Evolutionary conservation across 106 monocot genomes (phyloP).

Genomic region (Allium sativum): DNA sequence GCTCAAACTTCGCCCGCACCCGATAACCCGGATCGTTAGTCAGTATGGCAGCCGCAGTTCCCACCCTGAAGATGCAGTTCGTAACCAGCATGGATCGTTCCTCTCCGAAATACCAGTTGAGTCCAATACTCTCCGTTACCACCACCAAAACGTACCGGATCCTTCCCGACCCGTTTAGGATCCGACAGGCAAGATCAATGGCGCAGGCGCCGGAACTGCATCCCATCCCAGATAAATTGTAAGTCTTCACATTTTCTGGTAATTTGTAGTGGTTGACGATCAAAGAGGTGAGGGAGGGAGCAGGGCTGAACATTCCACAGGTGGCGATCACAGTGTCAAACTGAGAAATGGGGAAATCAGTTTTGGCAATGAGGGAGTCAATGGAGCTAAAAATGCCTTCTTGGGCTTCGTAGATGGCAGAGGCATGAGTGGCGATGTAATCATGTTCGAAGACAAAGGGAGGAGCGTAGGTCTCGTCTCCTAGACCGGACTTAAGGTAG

Average conservation of each 20-base stretch:
- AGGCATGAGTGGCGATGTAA: conserved; percentile 19
- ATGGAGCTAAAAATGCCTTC: conserved; percentile 40
- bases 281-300: conserved; percentile 36
- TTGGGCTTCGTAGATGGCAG: conserved; percentile 36
- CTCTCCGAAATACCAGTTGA: conserved; percentile 57
- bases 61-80: conserved; percentile 58
- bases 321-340: conserved; percentile 26
- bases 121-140: conserved; percentile 38
- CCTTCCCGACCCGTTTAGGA: conserved; percentile 3
- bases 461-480: conserved; percentile 60
- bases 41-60: conserved; percentile 38
- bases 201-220: conserved; percentile 35
- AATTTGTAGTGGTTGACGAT: conserved; percentile 25
- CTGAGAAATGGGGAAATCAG: neutral
- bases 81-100: conserved; percentile 58
- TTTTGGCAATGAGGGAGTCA: conserved; percentile 28
- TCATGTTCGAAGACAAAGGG: conserved; percentile 43
- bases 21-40: conserved; percentile 26
- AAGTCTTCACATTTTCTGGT: conserved; percentile 17
- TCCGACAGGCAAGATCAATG: conserved; percentile 34
- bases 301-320: conserved; percentile 36
- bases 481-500: conserved; percentile 64
- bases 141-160: conserved; percentile 31
- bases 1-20: conserved; percentile 28
- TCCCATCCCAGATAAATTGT: conserved; percentile 58